phyloP scores from a whole-genome alignment of 2,329 filamentous ascomycete species.

The Talaromyces rugulosus region DNA sequence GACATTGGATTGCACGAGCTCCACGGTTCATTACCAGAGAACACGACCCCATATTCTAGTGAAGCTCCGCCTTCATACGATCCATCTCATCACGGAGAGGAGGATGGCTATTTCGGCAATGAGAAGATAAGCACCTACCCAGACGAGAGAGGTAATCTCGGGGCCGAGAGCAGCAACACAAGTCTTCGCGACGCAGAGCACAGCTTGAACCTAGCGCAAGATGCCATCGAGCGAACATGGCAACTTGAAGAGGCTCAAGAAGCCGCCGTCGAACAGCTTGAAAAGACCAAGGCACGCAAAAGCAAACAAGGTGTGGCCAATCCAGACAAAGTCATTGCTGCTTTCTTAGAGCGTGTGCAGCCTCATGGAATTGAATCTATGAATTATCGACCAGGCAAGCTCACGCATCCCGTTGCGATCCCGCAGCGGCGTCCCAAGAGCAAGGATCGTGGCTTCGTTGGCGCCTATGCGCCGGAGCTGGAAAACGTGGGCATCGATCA shows the following conservation, averaged over 20 bases:
- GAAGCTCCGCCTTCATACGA: not conserved
- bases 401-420: conserved; percentile 30
- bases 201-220: too few species aligned
- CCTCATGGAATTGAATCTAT: not conserved
- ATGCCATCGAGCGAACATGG: conserved; percentile 9
- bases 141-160: not conserved
- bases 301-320: conserved; percentile 9
- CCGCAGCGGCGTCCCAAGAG: conserved; percentile 35
- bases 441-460: conserved; percentile 35
- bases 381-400: not conserved
- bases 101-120: too few species aligned
- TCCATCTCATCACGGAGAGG: not conserved
- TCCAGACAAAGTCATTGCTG: conserved; percentile 13
- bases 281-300: conserved; percentile 2
- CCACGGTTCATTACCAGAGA: too few species aligned
- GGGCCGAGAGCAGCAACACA: not conserved
- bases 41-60: not conserved
- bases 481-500: conserved; percentile 32
- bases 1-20: too few species aligned
- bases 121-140: too few species aligned
- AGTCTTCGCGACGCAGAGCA: not conserved
- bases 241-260: conserved; percentile 14
- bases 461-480: conserved; percentile 36
- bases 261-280: conserved; percentile 1
- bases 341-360: conserved; percentile 11